Base-by-base conservation (phyloP, 2,329 filamentous ascomycete species). In the Emergomyces pasteurianus region DNA sequence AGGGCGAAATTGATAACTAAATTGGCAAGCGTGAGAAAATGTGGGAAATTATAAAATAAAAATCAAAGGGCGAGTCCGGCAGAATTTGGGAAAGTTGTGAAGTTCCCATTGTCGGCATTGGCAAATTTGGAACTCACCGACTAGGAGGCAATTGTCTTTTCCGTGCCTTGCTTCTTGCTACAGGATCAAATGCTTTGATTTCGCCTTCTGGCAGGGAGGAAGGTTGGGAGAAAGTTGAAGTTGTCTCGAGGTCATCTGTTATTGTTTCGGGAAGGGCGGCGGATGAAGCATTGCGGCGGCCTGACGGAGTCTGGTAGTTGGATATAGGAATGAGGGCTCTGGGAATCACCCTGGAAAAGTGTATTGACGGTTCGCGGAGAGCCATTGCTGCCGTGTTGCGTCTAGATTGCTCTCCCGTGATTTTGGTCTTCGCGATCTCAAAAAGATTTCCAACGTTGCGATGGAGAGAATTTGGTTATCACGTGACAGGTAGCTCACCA, bases 1-100 rank as follows among this genome's bases (percentile, higher is more conserved):
- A 58, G 92, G 87, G 65, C 92, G 90, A 76, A 88, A 97, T 76
- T 95, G 89, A 78, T 97, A 99, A 81, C 92, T 95, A 64, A 34
- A 63, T 58, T 58, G 21, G 34, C 52, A 53, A 21, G n/a, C 42
- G 42, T 57, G 28, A 42, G 38, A 47, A 58, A 36, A 16, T 6
- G 10, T 7, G 26, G 3, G 31, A 31, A 31, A 31, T 31, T 31
- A 31, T 31, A 31, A 7, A 31, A 31, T 31, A 31, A 31, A 31
- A 31, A 31, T 31, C 3, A 31, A 64, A 61, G 60, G 53, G 7
- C 8, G 43, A 21, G n/a, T 23, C 21, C 10, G 9, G 16, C 18
- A 3, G 10, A 36, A n/a, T 40, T 6, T 21, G 31, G 18, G n/a
- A n/a, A 38, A 54, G 16, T 16, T 40, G 52, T 9, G 50, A 28